These are phyloP conservation scores for Lanmaoa rubissima DNA, from an alignment of 768 basidiomycete genomes.

Conservation along the genomic window DNA sequence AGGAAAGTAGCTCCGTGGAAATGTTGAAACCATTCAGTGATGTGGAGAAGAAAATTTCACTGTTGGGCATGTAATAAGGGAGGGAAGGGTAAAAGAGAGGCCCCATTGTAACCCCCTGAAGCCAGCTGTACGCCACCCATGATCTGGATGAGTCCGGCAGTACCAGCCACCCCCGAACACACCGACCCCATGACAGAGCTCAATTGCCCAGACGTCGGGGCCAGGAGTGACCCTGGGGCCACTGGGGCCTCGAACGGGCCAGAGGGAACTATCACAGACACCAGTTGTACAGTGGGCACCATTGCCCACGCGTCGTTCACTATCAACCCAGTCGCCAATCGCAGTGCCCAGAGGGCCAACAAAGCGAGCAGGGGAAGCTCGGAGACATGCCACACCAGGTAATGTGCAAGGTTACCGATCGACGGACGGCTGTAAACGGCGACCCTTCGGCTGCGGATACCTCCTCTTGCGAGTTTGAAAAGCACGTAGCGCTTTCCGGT, in stretches of 20 bases:
- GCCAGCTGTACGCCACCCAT: neutral
- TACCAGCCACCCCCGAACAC: neutral
- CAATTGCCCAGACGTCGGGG: too few relatives aligned
- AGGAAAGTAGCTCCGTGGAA: neutral
- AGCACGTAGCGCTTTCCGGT: constrained; percentile 2
- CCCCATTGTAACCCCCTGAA: neutral
- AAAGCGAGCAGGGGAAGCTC: constrained; percentile 3
- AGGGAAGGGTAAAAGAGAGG: neutral
- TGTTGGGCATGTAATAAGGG: neutral
- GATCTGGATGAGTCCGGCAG: neutral
- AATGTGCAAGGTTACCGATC: neutral
- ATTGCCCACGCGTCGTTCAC: neutral
- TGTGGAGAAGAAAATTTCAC: neutral
- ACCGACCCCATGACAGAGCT: neutral
- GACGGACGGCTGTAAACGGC: neutral
- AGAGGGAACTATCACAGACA: neutral
- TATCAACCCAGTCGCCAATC: neutral
- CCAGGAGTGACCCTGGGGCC: neutral
- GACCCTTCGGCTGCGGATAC: constrained; percentile 3
- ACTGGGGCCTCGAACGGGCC: neutral
- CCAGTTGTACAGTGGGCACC: neutral
- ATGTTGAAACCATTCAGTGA: neutral
- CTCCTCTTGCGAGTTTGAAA: neutral
- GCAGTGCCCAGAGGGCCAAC: neutral
- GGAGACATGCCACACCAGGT: neutral